These are phyloP conservation scores for Inga laurina DNA, from an alignment of 306 rosid genomes.

Conservation along the genomic window DNA sequence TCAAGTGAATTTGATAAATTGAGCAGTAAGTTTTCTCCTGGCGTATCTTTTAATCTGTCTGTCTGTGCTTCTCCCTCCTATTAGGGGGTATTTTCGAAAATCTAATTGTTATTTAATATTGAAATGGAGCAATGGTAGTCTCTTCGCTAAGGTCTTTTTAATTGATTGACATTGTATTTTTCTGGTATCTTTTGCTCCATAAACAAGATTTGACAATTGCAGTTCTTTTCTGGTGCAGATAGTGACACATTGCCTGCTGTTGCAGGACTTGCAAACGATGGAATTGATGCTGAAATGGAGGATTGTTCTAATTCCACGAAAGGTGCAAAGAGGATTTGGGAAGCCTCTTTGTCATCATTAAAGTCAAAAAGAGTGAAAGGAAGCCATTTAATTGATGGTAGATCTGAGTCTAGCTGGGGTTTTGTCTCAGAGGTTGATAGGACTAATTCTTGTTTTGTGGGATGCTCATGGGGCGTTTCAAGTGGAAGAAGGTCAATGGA, in stretches of 20 bases:
- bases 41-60: not conserved
- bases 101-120: not conserved
- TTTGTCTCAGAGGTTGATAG: conserved; percentile 41
- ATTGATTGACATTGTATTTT: conserved; percentile 8
- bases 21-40: conserved; percentile 35
- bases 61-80: not conserved
- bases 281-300: conserved; percentile 34
- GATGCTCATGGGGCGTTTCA: conserved; percentile 40
- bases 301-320: conserved; percentile 53
- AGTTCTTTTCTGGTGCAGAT: conserved; percentile 37
- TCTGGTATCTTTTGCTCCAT: conserved; percentile 5
- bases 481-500: conserved; percentile 32
- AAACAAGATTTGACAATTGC: conserved; percentile 40
- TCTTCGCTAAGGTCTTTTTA: conserved; percentile 19
- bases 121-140: not conserved
- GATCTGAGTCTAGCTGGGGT: conserved; percentile 44
- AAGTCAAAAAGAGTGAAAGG: conserved; percentile 92
- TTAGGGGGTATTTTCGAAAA: not conserved
- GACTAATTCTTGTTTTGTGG: conserved; percentile 42
- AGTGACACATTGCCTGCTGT: conserved; percentile 28
- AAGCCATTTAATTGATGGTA: conserved; percentile 55
- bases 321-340: conserved; percentile 77
- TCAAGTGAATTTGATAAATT: conserved; percentile 37
- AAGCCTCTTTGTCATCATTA: conserved; percentile 79
- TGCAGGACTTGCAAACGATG: conserved; percentile 38